Conservation (phyloP, 257 asterid genomes). For the Solanum habrochaites region DNA sequence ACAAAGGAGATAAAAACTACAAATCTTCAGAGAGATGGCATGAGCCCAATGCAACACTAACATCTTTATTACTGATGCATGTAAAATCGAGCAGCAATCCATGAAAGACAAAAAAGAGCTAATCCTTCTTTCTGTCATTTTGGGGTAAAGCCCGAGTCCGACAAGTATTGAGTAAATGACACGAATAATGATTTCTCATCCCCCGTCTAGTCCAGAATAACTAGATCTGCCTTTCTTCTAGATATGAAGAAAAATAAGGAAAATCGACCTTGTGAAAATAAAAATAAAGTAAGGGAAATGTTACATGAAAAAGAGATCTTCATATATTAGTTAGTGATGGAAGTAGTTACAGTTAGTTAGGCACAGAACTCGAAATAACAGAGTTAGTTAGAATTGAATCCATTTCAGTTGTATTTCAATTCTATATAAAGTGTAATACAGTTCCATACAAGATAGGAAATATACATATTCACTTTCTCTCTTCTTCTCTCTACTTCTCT, state of each 20-base stretch:
- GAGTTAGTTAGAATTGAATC: too few relatives aligned
- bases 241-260: not conserved
- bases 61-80: not conserved
- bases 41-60: not conserved
- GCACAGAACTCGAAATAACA: too few relatives aligned
- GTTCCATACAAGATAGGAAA: too few relatives aligned
- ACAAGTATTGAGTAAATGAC: not conserved
- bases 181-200: not conserved
- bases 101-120: not conserved
- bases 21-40: not conserved
- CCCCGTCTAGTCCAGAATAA: not conserved
- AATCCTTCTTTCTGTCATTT: not conserved
- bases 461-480: too few relatives aligned
- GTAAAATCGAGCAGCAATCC: not conserved
- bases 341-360: too few relatives aligned
- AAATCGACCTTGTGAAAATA: not conserved
- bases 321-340: too few relatives aligned
- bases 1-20: not conserved
- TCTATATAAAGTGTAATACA: too few relatives aligned
- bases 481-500: too few relatives aligned
- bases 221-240: not conserved
- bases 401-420: too few relatives aligned
- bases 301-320: too few relatives aligned
- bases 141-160: not conserved
- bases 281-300: not conserved